These are phyloP conservation scores for Suhomyces xylopsoci DNA, from an alignment of 805 yeast genomes.

Conservation along the genomic window DNA sequence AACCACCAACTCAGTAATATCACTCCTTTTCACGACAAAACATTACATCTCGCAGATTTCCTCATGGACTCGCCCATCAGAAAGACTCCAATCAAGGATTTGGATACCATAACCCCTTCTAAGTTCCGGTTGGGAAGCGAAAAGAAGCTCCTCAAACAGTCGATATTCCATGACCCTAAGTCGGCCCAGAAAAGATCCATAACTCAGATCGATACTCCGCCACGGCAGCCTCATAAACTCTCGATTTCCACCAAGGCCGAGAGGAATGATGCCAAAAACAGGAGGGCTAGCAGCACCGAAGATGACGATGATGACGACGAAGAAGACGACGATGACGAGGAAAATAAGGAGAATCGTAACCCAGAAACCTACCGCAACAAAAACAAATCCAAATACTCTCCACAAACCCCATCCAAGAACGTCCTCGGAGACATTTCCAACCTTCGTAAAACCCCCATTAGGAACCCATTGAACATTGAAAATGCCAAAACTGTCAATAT, in stretches of 20 bases:
- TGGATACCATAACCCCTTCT: constrained; percentile 41
- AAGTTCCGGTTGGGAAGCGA: constrained; percentile 27
- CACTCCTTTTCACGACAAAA: constrained; percentile 44
- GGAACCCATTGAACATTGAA: constrained; percentile 5
- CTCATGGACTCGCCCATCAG: constrained; percentile 45
- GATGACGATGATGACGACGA: constrained; percentile 11
- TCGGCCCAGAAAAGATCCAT: constrained; percentile 34
- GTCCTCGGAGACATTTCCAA: constrained; percentile 26
- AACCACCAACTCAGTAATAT: constrained; percentile 25
- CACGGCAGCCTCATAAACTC: constrained; percentile 31
- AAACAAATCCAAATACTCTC: constrained; percentile 10
- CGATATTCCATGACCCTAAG: constrained; percentile 25
- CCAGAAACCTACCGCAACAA: neutral
- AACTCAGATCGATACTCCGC: constrained; percentile 37
- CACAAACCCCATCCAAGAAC: constrained; percentile 35
- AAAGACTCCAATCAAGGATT: constrained; percentile 32
- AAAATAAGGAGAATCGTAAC: constrained; percentile 14
- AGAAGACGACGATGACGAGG: constrained; percentile 18
- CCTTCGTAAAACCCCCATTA: constrained; percentile 15
- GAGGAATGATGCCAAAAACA: constrained; percentile 9
- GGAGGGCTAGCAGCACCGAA: constrained; percentile 3
- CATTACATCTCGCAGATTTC: constrained; percentile 40
- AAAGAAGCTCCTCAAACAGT: constrained; percentile 13
- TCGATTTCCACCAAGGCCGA: constrained; percentile 18
- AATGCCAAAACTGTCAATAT: constrained; percentile 7